Base-by-base conservation (phyloP, 257 asterid species). In the Solanum piurae region DNA sequence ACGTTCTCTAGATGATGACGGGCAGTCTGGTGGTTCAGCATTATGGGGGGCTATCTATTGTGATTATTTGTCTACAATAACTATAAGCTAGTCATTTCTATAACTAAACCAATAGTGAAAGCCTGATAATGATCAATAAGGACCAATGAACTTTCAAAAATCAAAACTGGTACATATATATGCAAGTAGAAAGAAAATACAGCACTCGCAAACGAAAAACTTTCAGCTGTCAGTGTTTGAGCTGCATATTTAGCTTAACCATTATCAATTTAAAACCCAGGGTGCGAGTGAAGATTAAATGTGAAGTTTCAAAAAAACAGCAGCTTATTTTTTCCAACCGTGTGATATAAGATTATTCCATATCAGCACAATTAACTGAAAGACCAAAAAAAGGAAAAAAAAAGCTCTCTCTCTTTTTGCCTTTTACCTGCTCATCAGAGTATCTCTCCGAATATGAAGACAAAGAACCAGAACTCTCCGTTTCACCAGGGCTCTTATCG, bases 401-500 rank as follows among this genome's bases (percentile, higher is more conserved):
- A 46, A 46, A 44, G 3, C 66, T 20, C 21, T 25, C 25, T 42
- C 84, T 27, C 64, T 3, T 44, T 80, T 27, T 16, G 10, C 85
- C 66, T 14, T 80, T 3, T 87, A 95, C 98, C 94, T 90, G 97
- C 86, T 95, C 98, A 88, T 93, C 97, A 11, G 94, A 94, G 89
- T 83, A 90, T 91, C 94, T 92, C 91, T 93, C 94, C 7, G 96
- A 93, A 87, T 90, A 92, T 21, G 95, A 93, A 75, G 95, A 92
- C 90, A 92, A 75, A 18, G 95, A 93, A 46, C 93, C 95, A 0
- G 96, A 92, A 91, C 96, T 93, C 83, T 94, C 98, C 60, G 94
- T 92, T 88, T 93, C 97, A 33, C 97, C 97, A 1, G 96, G 93
- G 86, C 96, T 92, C 91, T 93, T 92, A 87, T 94, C 98, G 2